These are phyloP conservation scores for Chamaenerion angustifolium DNA, from an alignment of 345 rosid species.

Conservation along the genomic window DNA sequence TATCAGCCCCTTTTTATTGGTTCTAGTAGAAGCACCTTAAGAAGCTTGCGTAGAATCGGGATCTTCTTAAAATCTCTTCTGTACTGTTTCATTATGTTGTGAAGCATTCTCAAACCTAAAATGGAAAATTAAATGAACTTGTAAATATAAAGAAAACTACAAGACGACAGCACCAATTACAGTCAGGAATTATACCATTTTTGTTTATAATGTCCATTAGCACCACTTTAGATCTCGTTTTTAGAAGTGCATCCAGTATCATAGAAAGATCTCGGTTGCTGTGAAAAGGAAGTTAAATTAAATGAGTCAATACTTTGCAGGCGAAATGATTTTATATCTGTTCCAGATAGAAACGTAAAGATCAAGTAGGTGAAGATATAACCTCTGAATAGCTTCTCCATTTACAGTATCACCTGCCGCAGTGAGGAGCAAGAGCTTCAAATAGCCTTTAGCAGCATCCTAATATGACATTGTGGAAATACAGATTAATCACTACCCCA, in stretches of 20 bases:
- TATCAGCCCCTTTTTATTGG: background rate
- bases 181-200: slow-evolving; percentile 41
- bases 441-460: slow-evolving; percentile 88
- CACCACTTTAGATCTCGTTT: slow-evolving; percentile 80
- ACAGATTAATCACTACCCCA: slow-evolving; percentile 14
- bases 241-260: slow-evolving; percentile 97
- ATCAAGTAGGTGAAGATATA: background rate
- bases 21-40: slow-evolving; percentile 43
- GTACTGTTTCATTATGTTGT: slow-evolving; percentile 88
- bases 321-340: background rate
- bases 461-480: slow-evolving; percentile 17
- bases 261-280: slow-evolving; percentile 98
- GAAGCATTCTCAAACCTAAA: slow-evolving; percentile 91
- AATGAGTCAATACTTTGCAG: slow-evolving; percentile 11
- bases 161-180: background rate
- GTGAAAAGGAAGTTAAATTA: slow-evolving; percentile 16
- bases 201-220: slow-evolving; percentile 71
- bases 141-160: background rate
- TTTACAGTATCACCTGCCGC: slow-evolving; percentile 77
- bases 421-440: slow-evolving; percentile 92
- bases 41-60: slow-evolving; percentile 91
- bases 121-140: background rate
- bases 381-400: slow-evolving; percentile 96
- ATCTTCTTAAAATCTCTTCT: slow-evolving; percentile 83
- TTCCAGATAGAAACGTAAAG: too few species aligned